Evolutionary conservation across 345 rosid species (phyloP).

Genomic region (Moricandia moricandioides): DNA sequence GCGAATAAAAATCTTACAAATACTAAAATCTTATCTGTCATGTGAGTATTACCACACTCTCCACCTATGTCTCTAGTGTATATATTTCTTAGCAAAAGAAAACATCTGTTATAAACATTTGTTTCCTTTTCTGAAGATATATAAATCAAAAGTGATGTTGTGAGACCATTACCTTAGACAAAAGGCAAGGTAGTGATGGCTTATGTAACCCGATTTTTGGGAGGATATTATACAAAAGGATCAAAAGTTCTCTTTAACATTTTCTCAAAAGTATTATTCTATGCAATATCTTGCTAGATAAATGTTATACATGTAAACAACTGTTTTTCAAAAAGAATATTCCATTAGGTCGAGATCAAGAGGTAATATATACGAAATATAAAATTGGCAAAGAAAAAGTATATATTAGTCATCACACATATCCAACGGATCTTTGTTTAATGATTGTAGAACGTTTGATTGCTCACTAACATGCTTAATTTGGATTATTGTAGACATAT

Average conservation of each 20-base stretch:
- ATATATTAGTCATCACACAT: constrained; percentile 22
- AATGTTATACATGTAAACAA: neutral
- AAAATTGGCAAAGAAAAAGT: neutral
- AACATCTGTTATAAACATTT: too few relatives aligned
- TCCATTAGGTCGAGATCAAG: neutral
- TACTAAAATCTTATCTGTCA: neutral
- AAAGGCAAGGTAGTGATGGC: neutral
- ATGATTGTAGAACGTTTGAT: constrained; percentile 26
- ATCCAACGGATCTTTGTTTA: constrained; percentile 27
- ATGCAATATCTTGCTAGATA: neutral
- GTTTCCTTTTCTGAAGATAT: too few relatives aligned
- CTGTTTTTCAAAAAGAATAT: neutral
- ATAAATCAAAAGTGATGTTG: neutral
- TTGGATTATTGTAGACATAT: constrained; percentile 5
- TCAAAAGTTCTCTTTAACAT: neutral
- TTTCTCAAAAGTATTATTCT: neutral
- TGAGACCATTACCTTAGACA: neutral
- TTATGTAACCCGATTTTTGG: neutral
- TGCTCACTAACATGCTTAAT: constrained; percentile 26
- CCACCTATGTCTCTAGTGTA: neutral
- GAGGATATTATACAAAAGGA: neutral
- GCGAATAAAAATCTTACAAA: neutral
- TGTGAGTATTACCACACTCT: neutral
- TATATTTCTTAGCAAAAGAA: neutral
- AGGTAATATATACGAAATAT: neutral